Conservation (phyloP, 2,329 filamentous ascomycete species). For the Alternaria incomplexa region DNA sequence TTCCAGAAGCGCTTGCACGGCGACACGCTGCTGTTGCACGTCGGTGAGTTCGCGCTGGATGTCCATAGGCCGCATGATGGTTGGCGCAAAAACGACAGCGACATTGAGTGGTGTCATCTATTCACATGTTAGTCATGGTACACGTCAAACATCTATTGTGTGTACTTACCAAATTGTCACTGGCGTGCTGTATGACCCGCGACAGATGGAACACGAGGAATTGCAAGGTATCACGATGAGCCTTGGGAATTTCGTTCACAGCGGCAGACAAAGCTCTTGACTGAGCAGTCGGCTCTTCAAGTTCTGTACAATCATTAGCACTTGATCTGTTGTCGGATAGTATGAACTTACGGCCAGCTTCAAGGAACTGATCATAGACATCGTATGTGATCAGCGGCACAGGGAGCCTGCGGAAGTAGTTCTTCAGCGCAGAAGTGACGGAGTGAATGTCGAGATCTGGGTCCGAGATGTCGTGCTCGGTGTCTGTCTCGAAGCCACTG, state of each 20-base stretch:
- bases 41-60: constrained; percentile 95
- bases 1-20: constrained; percentile 91
- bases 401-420: constrained; percentile 94
- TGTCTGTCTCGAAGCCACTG: constrained; percentile 85
- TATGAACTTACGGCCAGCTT: constrained; percentile 70
- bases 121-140: constrained; percentile 18
- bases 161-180: constrained; percentile 78
- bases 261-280: constrained; percentile 70
- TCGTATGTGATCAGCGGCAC: constrained; percentile 89
- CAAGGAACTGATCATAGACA: constrained; percentile 86
- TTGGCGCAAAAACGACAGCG: constrained; percentile 96
- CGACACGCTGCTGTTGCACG: constrained; percentile 90
- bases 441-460: constrained; percentile 94
- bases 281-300: constrained; percentile 61
- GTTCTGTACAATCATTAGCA: constrained; percentile 53
- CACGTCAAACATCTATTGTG: not conserved
- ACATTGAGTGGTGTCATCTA: constrained; percentile 96
- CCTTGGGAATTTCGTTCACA: constrained; percentile 78
- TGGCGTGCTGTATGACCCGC: constrained; percentile 80
- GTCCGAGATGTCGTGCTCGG: constrained; percentile 91
- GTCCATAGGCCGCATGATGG: constrained; percentile 90
- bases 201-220: constrained; percentile 94
- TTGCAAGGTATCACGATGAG: constrained; percentile 87
- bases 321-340: not conserved
- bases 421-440: constrained; percentile 93